phyloP scores from a whole-genome alignment of 2,329 filamentous ascomycete genomes.

The Penicillium sp. region DNA sequence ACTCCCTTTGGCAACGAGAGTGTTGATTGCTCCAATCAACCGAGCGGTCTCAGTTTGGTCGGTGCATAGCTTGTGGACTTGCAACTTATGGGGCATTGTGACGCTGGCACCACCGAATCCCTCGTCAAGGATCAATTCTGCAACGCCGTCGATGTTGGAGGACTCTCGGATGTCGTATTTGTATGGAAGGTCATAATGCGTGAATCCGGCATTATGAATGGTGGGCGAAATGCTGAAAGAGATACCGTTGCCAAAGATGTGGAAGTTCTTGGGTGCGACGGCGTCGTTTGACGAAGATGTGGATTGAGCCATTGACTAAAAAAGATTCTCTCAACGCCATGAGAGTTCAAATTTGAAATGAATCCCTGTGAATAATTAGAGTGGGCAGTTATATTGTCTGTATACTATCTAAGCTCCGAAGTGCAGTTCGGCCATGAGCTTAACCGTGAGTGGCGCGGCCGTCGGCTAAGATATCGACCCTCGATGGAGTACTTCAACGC shows the following conservation, averaged over 20 bases:
- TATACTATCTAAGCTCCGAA: neutral
- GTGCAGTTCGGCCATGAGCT: constrained; percentile 20
- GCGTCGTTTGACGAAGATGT: neutral
- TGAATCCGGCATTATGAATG: constrained; percentile 27
- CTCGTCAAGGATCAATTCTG: constrained; percentile 37
- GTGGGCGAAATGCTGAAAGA: constrained; percentile 29
- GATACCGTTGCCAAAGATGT: constrained; percentile 29
- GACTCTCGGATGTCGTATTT: constrained; percentile 34
- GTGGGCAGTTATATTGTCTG: neutral
- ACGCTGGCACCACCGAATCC: constrained; percentile 44
- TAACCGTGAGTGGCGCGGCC: constrained; percentile 13
- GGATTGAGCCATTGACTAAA: neutral
- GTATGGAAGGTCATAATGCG: constrained; percentile 18
- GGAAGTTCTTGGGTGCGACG: constrained; percentile 15
- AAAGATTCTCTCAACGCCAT: neutral
- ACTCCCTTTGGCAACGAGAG: constrained; percentile 21
- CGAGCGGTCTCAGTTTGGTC: constrained; percentile 44
- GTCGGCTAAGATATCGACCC: neutral
- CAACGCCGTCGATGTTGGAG: constrained; percentile 44
- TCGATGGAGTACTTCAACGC: neutral
- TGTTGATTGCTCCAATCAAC: constrained; percentile 45
- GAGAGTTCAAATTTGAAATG: neutral
- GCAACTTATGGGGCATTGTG: constrained; percentile 56
- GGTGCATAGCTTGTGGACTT: constrained; percentile 47
- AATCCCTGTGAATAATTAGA: neutral